Conservation (phyloP, 108 stramenopile species). For the Cyclotella baltica region DNA sequence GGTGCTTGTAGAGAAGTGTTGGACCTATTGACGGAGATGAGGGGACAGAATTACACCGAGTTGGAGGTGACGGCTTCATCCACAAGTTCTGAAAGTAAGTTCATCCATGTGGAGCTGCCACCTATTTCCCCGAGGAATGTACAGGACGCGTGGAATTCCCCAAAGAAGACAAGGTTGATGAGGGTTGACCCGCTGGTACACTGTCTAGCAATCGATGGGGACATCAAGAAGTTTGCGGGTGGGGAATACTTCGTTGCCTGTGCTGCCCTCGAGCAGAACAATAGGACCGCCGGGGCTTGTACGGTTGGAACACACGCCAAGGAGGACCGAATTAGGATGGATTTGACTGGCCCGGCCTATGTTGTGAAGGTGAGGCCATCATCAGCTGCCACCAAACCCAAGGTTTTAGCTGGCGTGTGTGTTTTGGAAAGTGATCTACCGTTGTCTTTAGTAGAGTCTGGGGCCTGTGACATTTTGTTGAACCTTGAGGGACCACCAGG, state of each 20-base stretch:
- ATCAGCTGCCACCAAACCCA: background rate
- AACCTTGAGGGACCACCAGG: background rate
- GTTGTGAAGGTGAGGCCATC: background rate
- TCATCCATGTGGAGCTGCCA: background rate
- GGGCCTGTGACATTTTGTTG: background rate
- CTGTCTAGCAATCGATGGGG: background rate
- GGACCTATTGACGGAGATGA: background rate
- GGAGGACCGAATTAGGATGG: background rate
- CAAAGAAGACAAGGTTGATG: slow-evolving; percentile 1
- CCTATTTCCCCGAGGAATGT: background rate
- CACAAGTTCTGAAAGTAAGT: background rate
- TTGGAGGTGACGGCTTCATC: background rate
- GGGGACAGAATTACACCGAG: background rate
- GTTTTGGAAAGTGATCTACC: background rate
- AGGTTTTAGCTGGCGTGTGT: background rate
- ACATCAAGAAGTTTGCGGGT: background rate
- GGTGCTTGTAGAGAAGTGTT: background rate
- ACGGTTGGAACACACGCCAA: background rate
- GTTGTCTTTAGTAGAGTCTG: background rate
- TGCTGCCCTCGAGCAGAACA: background rate
- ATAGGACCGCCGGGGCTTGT: background rate
- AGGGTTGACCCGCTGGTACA: background rate
- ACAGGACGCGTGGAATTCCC: background rate
- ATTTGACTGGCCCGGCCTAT: background rate
- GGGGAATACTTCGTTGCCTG: background rate